phyloP scores from a whole-genome alignment of 306 rosid species.

The Quercus engelmannii region DNA sequence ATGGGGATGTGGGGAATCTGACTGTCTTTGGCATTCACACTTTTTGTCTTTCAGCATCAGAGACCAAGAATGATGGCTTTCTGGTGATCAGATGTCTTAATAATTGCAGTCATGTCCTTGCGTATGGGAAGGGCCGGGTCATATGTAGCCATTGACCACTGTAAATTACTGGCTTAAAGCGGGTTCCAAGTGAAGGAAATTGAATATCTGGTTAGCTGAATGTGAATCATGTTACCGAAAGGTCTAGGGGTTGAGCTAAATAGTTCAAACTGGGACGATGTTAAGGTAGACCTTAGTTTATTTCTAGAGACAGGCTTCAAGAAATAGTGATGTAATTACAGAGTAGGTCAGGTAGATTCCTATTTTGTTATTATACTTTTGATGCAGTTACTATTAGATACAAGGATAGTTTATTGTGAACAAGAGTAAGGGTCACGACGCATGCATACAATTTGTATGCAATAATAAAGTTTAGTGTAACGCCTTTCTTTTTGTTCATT shows the following conservation, averaged over 20 bases:
- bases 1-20: slow-evolving; percentile 7
- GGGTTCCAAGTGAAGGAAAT: not conserved
- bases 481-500: not conserved
- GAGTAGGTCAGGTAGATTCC: slow-evolving; percentile 19
- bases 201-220: slow-evolving; percentile 13
- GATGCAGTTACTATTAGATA: slow-evolving; percentile 6
- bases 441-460: not conserved
- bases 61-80: slow-evolving; percentile 1
- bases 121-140: not conserved
- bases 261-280: not conserved
- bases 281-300: not conserved
- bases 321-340: slow-evolving; percentile 33
- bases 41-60: not conserved
- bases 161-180: slow-evolving; percentile 29
- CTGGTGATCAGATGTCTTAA: not conserved
- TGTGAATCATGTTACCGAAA: not conserved
- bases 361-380: slow-evolving; percentile 1
- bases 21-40: slow-evolving; percentile 1
- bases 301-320: not conserved
- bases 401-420: slow-evolving; percentile 1
- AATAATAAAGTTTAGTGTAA: not conserved
- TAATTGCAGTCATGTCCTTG: slow-evolving; percentile 1
- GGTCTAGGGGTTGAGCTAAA: not conserved
- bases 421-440: not conserved
- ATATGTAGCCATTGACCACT: slow-evolving; percentile 5